These are phyloP conservation scores for Paramecium caudatum DNA, from an alignment of 73 alveolate genomes.

Conservation along the genomic window DNA sequence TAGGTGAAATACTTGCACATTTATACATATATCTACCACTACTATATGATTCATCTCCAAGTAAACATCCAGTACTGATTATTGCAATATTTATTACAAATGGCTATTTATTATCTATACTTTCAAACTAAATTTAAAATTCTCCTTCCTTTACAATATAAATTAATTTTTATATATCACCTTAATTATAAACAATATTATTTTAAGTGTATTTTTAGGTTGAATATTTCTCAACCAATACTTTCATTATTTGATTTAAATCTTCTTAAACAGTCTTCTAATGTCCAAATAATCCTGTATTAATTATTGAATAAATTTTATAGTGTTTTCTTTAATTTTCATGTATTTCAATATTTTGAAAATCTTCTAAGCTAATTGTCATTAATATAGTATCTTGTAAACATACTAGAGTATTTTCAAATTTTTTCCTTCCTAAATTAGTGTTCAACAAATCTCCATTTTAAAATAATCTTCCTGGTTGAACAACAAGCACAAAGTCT, in stretches of 20 bases:
- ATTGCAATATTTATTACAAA: background rate
- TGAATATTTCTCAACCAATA: constrained; percentile 7
- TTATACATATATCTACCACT: background rate
- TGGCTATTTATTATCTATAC: background rate
- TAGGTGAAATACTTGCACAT: background rate
- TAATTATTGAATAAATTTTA: background rate
- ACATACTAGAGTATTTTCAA: background rate
- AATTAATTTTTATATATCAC: constrained; percentile 2
- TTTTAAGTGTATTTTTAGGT: constrained; percentile 6
- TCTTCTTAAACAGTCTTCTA: background rate
- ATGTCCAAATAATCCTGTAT: constrained; percentile 2
- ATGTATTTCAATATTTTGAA: constrained; percentile 21
- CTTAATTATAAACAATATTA: background rate
- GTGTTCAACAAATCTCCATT: constrained; percentile 32
- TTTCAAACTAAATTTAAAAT: constrained; percentile 5
- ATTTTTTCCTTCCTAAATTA: background rate
- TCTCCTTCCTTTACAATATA: constrained; percentile 17
- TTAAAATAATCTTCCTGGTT: constrained; percentile 12
- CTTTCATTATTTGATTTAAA: background rate
- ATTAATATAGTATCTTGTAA: background rate
- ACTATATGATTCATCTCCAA: constrained; percentile 11
- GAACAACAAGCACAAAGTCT: background rate
- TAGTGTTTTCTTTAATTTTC: background rate
- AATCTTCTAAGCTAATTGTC: background rate
- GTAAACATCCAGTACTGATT: background rate